Percentiles rank a stretch among this genome's conserved stretches.
These are phyloP conservation scores for Leccinum fibrillosum DNA, from an alignment of 768 basidiomycete species.

Conservation along the genomic window DNA sequence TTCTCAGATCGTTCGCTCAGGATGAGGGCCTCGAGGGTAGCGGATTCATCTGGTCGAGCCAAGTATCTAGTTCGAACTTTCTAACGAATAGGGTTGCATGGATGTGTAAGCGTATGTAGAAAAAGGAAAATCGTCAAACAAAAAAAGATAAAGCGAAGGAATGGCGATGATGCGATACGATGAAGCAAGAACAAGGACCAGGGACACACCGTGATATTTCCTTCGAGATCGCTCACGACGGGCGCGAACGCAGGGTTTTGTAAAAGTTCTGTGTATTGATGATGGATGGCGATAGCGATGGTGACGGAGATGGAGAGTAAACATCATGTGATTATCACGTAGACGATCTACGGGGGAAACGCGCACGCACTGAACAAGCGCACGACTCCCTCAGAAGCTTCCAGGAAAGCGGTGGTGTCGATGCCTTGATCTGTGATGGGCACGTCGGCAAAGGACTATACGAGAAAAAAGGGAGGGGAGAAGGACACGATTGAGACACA, in stretches of 20 bases:
- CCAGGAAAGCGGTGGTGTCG: slow-evolving; percentile 83
- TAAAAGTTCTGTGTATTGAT: slow-evolving; percentile 18
- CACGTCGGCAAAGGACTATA: slow-evolving; percentile 91
- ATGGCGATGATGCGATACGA: no score
- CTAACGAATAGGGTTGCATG: slow-evolving; percentile 36
- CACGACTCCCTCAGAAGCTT: slow-evolving; percentile 85
- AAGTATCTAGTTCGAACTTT: slow-evolving; percentile 87
- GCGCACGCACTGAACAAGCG: slow-evolving; percentile 76
- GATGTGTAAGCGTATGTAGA: not conserved
- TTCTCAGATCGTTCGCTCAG: slow-evolving; percentile 83
- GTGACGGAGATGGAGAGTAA: not conserved
- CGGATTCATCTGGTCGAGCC: slow-evolving; percentile 57
- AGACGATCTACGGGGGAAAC: not conserved
- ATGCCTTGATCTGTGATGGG: slow-evolving; percentile 82
- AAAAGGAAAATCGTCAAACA: not conserved
- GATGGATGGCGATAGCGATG: not conserved
- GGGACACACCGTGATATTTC: slow-evolving; percentile 79
- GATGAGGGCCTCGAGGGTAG: slow-evolving; percentile 82
- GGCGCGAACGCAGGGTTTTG: slow-evolving; percentile 59
- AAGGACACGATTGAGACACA: not conserved
- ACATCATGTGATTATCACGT: not conserved
- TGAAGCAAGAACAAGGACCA: not conserved
- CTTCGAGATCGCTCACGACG: slow-evolving; percentile 84
- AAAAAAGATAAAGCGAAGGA: not conserved
- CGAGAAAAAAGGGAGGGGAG: not conserved